A percentile compares a stretch with the other conserved stretches of the same genome.
Evolutionary conservation across 2,329 filamentous ascomycete species (phyloP).

Genomic region (Davidsoniella neocaledoniae): DNA sequence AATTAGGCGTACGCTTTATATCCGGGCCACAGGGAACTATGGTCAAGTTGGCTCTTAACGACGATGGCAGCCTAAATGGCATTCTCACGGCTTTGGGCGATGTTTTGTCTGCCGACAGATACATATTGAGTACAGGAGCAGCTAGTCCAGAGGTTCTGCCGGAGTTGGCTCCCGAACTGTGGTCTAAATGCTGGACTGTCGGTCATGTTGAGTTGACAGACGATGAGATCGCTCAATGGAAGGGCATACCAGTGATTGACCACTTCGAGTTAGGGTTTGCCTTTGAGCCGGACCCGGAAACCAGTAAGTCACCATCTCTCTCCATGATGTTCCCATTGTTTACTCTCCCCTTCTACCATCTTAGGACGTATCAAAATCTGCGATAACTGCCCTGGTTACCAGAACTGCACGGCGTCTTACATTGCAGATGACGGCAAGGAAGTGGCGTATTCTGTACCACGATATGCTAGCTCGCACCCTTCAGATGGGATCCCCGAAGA

Average conservation of each 20-base stretch:
- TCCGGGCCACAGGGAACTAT: constrained; percentile 19
- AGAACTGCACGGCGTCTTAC: constrained; percentile 7
- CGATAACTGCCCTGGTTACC: constrained; percentile 14
- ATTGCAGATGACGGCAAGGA: constrained; percentile 10
- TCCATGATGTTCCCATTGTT: background rate
- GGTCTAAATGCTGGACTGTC: constrained; percentile 23
- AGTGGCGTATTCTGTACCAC: constrained; percentile 11
- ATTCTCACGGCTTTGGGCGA: constrained; percentile 20
- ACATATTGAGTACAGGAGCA: constrained; percentile 50
- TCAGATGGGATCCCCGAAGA: constrained; percentile 13
- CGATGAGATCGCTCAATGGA: constrained; percentile 36
- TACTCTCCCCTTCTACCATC: no score
- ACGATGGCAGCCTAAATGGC: constrained; percentile 13
- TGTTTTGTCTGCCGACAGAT: constrained; percentile 36
- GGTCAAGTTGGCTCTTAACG: constrained; percentile 14
- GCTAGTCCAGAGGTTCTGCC: constrained; percentile 43
- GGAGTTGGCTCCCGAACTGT: constrained; percentile 29
- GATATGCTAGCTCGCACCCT: constrained; percentile 12
- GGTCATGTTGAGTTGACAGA: constrained; percentile 45
- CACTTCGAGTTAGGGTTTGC: constrained; percentile 14
- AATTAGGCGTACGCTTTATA: constrained; percentile 19
- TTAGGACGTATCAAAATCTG: constrained; percentile 13
- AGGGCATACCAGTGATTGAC: constrained; percentile 36
- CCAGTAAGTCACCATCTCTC: constrained; percentile 1
- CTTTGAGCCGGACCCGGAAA: constrained; percentile 14